phyloP scores from a whole-genome alignment of 2,329 filamentous ascomycete species.

The Didymella lethalis region DNA sequence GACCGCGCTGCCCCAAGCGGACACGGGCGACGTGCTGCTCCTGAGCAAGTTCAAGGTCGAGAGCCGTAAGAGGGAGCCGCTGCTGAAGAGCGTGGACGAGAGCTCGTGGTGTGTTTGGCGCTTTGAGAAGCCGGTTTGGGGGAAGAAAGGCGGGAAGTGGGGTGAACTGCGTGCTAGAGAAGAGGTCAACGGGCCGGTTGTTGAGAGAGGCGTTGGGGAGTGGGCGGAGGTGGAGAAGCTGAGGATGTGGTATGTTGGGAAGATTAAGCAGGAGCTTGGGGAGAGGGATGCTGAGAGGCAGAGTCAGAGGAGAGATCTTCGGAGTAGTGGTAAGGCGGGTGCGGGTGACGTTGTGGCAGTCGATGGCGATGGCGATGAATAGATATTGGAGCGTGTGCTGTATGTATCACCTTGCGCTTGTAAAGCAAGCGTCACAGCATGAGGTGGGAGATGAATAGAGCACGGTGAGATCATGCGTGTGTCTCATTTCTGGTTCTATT shows the following conservation, averaged over 20 bases:
- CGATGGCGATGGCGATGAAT: background rate
- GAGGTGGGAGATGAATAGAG: background rate
- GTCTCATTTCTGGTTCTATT: constrained; percentile 32
- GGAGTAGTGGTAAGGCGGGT: background rate
- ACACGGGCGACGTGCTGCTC: constrained; percentile 55
- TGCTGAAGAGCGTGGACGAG: constrained; percentile 52
- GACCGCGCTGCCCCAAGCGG: constrained; percentile 51
- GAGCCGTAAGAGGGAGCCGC: constrained; percentile 47
- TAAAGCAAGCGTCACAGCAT: background rate
- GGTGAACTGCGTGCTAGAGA: constrained; percentile 48
- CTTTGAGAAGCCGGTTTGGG: constrained; percentile 44
- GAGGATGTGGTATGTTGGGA: constrained; percentile 50
- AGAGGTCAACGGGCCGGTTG: constrained; percentile 56
- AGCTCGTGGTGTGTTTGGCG: constrained; percentile 60
- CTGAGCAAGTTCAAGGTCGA: constrained; percentile 55
- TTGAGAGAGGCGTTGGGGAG: constrained; percentile 58
- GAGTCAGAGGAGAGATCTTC: constrained; percentile 8
- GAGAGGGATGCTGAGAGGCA: constrained; percentile 13
- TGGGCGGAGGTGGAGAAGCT: constrained; percentile 52
- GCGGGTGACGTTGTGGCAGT: background rate
- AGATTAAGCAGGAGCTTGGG: constrained; percentile 28
- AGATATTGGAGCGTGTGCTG: background rate
- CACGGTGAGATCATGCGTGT: constrained; percentile 34
- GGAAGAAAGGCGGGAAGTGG: constrained; percentile 34
- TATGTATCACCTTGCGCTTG: background rate